Base-by-base conservation (phyloP, 2,329 filamentous ascomycete species). In the Colletotrichum cuscutae region DNA sequence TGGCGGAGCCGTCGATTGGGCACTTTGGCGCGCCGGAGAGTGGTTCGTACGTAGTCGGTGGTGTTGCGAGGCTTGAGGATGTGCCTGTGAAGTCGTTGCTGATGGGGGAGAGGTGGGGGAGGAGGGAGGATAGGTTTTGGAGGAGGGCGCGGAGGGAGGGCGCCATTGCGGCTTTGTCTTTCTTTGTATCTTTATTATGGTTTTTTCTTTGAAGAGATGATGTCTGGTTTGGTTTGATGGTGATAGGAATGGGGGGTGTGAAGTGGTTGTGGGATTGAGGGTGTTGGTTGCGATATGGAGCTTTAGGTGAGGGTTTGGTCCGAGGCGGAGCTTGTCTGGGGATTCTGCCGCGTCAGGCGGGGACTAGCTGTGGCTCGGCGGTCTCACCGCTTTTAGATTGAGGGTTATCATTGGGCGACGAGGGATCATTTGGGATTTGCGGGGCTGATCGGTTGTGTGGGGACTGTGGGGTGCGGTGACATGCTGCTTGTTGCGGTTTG, bases 11-110 rank as follows among this genome's bases (percentile, higher is more conserved):
- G 68, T 85, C 80, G 69, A 85, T 75, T 4, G 84, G 84, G 64
- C 84, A 86, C 2, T 81, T 79, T 4, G 82, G 81, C 5, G 82
- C 79, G 58, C 79, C 80, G 66, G 76, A 80, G 52, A 83, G 77
- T 13, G 83, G 81, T 13, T 79, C 77, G 74, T 84, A 85, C 13
- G 79, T 78, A 12, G 77, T 79, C 46, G 81, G 57, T 11, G 19
- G 13, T 49, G 42, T 8, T 49, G 19, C 5, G 13, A 35, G 32
- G 32, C 32, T 82, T 61, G 6, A 11, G 13, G 28, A 52, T 35
- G n/a, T 19, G 13, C 12, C 53, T 24, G 30, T 22, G 19, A 7
- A 5, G 35, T 6, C 19, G 53, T 26, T 35, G 42, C 52, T 2
- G 53, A 57, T 9, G 46, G 66, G 66, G 30, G 65, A 22, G 35